Percentiles rank a stretch among this genome's conserved stretches.
phyloP scores from a whole-genome alignment of 257 asterid genomes.

The Solanum sejunctum region DNA sequence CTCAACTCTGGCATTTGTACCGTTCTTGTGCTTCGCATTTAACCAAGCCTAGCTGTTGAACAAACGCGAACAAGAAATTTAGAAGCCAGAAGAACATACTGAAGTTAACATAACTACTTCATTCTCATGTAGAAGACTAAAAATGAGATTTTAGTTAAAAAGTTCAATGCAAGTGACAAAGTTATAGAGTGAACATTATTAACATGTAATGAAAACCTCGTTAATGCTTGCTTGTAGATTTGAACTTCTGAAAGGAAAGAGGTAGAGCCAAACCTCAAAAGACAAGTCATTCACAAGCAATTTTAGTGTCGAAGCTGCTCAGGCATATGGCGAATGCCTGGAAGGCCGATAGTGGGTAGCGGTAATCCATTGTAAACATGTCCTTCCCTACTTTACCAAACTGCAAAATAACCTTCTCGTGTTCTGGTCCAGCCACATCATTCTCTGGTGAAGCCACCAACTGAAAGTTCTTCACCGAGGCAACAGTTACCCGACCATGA shows the following conservation, averaged over 20 bases:
- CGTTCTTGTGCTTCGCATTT: neutral
- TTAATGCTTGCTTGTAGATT: neutral
- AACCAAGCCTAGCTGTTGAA: neutral
- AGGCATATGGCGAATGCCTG: conserved; percentile 52
- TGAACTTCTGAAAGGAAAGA: neutral
- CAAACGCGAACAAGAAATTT: neutral
- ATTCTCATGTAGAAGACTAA: neutral
- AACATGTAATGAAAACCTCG: neutral
- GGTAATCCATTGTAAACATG: conserved; percentile 81
- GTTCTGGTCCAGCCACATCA: conserved; percentile 49
- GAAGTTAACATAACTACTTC: neutral
- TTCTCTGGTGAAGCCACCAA: conserved; percentile 73
- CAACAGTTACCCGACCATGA: conserved; percentile 86
- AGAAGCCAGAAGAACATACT: neutral
- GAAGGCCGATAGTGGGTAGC: conserved; percentile 79
- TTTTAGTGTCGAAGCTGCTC: conserved; percentile 87
- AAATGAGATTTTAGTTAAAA: neutral
- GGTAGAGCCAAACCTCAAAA: conserved; percentile 6
- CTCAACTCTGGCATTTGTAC: neutral
- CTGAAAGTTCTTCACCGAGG: conserved; percentile 91
- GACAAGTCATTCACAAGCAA: conserved; percentile 59
- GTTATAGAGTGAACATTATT: neutral
- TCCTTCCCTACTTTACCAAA: conserved; percentile 96
- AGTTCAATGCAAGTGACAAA: neutral
- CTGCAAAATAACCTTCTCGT: conserved; percentile 71